phyloP scores from a whole-genome alignment of 805 yeast genomes.

The Saturnispora diversa region DNA sequence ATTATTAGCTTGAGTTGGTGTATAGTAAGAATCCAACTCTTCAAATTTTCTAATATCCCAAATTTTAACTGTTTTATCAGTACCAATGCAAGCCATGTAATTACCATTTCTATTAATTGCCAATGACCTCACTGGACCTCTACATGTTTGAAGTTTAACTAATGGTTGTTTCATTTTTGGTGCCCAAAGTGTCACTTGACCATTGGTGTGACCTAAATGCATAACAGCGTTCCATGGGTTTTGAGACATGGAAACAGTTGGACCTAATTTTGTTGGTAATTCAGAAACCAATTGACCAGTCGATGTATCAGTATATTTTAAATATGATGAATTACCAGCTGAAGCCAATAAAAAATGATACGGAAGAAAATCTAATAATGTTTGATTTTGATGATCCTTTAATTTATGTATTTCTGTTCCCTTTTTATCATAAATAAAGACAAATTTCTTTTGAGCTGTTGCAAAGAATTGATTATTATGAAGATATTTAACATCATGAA shows the following conservation, averaged over 20 bases:
- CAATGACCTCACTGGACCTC: slow-evolving; percentile 81
- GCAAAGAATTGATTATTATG: slow-evolving; percentile 94
- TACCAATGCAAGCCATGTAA: slow-evolving; percentile 89
- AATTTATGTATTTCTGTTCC: slow-evolving; percentile 90
- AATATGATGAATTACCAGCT: slow-evolving; percentile 81
- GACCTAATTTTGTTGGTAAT: slow-evolving; percentile 79
- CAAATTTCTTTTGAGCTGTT: slow-evolving; percentile 92
- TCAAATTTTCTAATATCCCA: slow-evolving; percentile 90
- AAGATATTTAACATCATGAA: slow-evolving; percentile 79
- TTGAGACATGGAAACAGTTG: slow-evolving; percentile 79
- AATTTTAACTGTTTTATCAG: slow-evolving; percentile 74
- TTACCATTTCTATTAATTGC: slow-evolving; percentile 88
- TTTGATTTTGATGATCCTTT: slow-evolving; percentile 82
- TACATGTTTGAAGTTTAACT: slow-evolving; percentile 68
- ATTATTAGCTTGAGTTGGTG: slow-evolving; percentile 80
- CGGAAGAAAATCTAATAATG: slow-evolving; percentile 78
- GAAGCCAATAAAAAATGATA: slow-evolving; percentile 84
- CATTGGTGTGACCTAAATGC: slow-evolving; percentile 89
- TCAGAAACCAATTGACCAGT: slow-evolving; percentile 85
- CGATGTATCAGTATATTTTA: slow-evolving; percentile 91
- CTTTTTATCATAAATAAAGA: slow-evolving; percentile 81
- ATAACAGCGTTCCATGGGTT: slow-evolving; percentile 95
- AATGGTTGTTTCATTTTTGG: slow-evolving; percentile 82
- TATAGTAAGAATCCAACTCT: slow-evolving; percentile 59
- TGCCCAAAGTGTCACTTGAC: slow-evolving; percentile 89